Evolutionary conservation across 805 yeast species (phyloP).

Genomic region (Cyberlindnera saturnus): DNA sequence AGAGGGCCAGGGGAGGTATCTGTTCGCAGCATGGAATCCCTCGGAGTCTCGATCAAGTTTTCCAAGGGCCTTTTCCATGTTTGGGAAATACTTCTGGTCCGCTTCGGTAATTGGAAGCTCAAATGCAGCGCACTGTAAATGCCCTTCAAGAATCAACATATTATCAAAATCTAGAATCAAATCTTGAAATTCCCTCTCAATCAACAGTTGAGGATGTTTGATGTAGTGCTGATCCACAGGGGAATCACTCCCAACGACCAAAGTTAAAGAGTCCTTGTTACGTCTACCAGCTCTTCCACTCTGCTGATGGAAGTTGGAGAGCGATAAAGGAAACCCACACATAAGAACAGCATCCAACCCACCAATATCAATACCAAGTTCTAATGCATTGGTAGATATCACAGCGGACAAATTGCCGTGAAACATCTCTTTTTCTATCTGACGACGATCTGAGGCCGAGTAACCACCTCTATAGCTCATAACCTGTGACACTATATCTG

Average conservation of each 20-base stretch:
- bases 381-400: slow-evolving; percentile 92
- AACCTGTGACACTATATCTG: slow-evolving; percentile 51
- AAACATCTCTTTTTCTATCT: slow-evolving; percentile 87
- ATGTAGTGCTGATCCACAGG: slow-evolving; percentile 86
- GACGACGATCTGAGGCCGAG: slow-evolving; percentile 76
- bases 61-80: slow-evolving; percentile 21
- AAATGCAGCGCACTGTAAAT: slow-evolving; percentile 91
- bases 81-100: slow-evolving; percentile 53
- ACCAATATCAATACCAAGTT: slow-evolving; percentile 93
- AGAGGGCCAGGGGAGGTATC: slow-evolving; percentile 79
- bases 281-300: slow-evolving; percentile 97
- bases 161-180: slow-evolving; percentile 57
- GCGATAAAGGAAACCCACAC: slow-evolving; percentile 88
- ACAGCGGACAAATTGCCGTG: slow-evolving; percentile 79
- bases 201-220: slow-evolving; percentile 55
- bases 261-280: slow-evolving; percentile 74
- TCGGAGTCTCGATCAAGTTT: slow-evolving; percentile 34
- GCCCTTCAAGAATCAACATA: slow-evolving; percentile 63
- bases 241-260: slow-evolving; percentile 74
- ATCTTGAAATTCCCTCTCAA: slow-evolving; percentile 50
- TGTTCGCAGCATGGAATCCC: slow-evolving; percentile 49
- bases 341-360: slow-evolving; percentile 85
- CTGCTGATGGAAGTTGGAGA: slow-evolving; percentile 88
- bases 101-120: slow-evolving; percentile 61
- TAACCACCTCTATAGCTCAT: slow-evolving; percentile 97